Conservation (phyloP, 1,284 basidiomycete species). For the Sporisorium scitamineum region DNA sequence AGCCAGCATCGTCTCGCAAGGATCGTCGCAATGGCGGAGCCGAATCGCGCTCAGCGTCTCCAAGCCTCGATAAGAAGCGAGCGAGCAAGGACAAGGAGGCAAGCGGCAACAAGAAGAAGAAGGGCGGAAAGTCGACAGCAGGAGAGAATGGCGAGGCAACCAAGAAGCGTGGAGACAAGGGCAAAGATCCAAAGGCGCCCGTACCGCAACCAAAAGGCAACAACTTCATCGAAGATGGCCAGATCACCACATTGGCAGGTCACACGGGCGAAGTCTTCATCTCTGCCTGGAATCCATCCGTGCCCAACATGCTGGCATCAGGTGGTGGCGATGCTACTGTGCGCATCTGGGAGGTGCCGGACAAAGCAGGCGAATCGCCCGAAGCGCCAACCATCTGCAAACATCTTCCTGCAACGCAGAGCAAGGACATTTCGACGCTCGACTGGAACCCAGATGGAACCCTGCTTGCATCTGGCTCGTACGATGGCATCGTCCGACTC, state of each 20-base stretch:
- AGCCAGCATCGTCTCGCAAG: slow-evolving; percentile 21
- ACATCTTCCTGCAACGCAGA: slow-evolving; percentile 66
- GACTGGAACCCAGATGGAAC: slow-evolving; percentile 69
- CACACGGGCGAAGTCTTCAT: slow-evolving; percentile 67
- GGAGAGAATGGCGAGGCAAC: slow-evolving; percentile 40
- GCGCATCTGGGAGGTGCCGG: slow-evolving; percentile 67
- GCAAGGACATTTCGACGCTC: slow-evolving; percentile 67
- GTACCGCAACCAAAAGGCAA: slow-evolving; percentile 45
- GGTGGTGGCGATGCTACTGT: slow-evolving; percentile 69
- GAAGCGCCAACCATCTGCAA: slow-evolving; percentile 65
- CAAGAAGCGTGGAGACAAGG: slow-evolving; percentile 50
- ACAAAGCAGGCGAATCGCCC: slow-evolving; percentile 33
- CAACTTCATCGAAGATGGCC: slow-evolving; percentile 39
- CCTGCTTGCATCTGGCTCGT: slow-evolving; percentile 66
- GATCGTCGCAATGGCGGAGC: slow-evolving; percentile 30
- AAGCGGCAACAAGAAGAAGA: slow-evolving; percentile 54
- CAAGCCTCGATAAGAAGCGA: slow-evolving; percentile 29
- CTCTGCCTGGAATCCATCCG: slow-evolving; percentile 68
- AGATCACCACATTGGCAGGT: slow-evolving; percentile 56
- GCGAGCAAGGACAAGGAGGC: slow-evolving; percentile 36
- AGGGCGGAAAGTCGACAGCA: slow-evolving; percentile 43
- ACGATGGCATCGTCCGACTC: slow-evolving; percentile 68
- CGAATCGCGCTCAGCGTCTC: slow-evolving; percentile 36
- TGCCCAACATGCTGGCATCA: slow-evolving; percentile 66
- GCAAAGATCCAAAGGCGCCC: slow-evolving; percentile 46